These are phyloP conservation scores for Tardiomyces depauwii DNA, from an alignment of 1,139 yeast genomes.

Conservation along the genomic window DNA sequence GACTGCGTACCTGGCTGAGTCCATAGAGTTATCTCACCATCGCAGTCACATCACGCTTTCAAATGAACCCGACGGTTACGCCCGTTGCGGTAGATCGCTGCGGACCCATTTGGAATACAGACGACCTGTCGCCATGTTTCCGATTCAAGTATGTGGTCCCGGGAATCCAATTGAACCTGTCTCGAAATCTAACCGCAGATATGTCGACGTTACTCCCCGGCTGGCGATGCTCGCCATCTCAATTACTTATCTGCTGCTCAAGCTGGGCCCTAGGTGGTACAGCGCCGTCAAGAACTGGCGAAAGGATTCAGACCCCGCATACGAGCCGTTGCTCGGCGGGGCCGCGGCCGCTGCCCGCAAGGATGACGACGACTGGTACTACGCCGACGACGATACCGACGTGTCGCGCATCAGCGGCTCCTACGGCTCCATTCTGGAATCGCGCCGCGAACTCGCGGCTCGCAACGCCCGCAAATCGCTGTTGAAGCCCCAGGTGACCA, in stretches of 20 bases:
- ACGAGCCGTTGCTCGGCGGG: no score
- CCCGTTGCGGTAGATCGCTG: no score
- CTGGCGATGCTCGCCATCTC: not conserved
- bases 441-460: not conserved
- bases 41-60: no score
- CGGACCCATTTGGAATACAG: not conserved
- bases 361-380: not conserved
- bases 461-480: not conserved
- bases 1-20: not conserved
- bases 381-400: not conserved
- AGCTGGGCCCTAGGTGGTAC: not conserved
- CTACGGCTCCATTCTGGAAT: not conserved
- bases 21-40: no score
- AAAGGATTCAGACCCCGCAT: not conserved
- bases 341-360: no score
- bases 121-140: not conserved
- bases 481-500: slow-evolving; percentile 6
- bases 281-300: not conserved
- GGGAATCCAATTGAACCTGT: no score
- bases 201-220: no score
- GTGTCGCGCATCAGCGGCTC: not conserved
- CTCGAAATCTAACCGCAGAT: no score
- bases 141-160: not conserved
- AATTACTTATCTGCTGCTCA: not conserved
- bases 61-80: not conserved